These are phyloP conservation scores for Umbelopsis ramanniana DNA, from an alignment of 192 early-diverging fungal species.

Conservation along the genomic window DNA sequence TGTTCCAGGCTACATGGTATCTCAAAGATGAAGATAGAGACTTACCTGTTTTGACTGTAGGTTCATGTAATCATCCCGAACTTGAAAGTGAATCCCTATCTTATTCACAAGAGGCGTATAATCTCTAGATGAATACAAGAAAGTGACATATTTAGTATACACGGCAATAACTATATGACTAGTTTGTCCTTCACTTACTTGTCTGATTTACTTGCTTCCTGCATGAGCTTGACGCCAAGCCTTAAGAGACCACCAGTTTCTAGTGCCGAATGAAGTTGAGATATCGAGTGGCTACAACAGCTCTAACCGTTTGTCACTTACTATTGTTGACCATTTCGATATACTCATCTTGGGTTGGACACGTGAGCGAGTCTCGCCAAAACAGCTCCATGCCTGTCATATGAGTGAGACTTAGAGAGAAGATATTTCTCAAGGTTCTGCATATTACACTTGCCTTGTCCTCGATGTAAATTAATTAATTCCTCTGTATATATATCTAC, in stretches of 20 bases:
- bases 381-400: constrained; percentile 89
- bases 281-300: background rate
- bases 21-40: constrained; percentile 2
- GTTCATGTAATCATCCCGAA: constrained; percentile 98
- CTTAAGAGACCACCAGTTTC: constrained; percentile 97
- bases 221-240: constrained; percentile 94
- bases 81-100: constrained; percentile 95
- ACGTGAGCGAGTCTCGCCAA: constrained; percentile 90
- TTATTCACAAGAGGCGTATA: constrained; percentile 82
- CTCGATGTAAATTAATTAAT: constrained; percentile 87
- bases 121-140: constrained; percentile 52
- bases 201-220: constrained; percentile 59
- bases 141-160: background rate
- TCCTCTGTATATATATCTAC: constrained; percentile 92
- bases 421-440: background rate
- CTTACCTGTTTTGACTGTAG: constrained; percentile 78
- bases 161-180: background rate
- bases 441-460: constrained; percentile 58
- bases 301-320: constrained; percentile 47
- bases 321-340: constrained; percentile 96
- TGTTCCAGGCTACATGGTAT: background rate
- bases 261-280: constrained; percentile 29
- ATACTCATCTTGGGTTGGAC: constrained; percentile 93
- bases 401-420: background rate
- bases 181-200: constrained; percentile 25